These are phyloP conservation scores for Tritrichomonas musculus DNA, from an alignment of 208 protist genomes.

Conservation along the genomic window DNA sequence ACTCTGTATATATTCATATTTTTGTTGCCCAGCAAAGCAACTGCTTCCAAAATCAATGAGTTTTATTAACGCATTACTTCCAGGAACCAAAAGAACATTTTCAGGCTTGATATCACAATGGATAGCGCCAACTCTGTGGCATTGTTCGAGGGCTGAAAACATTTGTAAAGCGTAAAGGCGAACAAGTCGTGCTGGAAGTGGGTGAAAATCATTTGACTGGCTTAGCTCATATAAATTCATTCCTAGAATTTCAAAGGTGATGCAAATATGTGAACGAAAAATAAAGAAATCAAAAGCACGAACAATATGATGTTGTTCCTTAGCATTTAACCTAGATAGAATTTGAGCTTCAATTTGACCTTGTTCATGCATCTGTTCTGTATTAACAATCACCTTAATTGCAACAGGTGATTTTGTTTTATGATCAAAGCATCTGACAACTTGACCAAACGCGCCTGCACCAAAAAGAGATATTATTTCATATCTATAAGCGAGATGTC, in stretches of 20 bases:
- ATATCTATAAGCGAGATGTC: conserved; percentile 64
- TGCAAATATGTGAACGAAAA: conserved; percentile 47
- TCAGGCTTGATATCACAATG: conserved; percentile 62
- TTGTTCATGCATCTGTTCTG: conserved; percentile 52
- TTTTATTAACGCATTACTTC: conserved; percentile 40
- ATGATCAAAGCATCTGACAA: conserved; percentile 67
- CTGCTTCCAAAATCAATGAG: conserved; percentile 59
- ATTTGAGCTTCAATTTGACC: conserved; percentile 43
- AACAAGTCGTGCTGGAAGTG: conserved; percentile 46
- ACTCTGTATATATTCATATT: conserved; percentile 81
- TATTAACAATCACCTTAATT: conserved; percentile 58
- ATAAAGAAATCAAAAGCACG: conserved; percentile 43
- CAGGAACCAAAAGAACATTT: conserved; percentile 46
- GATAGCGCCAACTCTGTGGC: conserved; percentile 33
- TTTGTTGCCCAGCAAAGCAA: conserved; percentile 60
- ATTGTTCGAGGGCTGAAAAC: conserved; percentile 38
- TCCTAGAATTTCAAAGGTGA: conserved; percentile 52
- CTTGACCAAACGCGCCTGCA: conserved; percentile 77
- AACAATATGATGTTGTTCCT: conserved; percentile 45
- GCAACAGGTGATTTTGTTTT: conserved; percentile 58
- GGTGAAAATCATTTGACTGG: conserved; percentile 38
- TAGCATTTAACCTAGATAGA: conserved; percentile 38
- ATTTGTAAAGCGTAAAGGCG: conserved; percentile 44
- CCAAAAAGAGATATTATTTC: conserved; percentile 67
- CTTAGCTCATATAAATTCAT: conserved; percentile 51